phyloP scores from a whole-genome alignment of 179 eudicot genomes.

The Silene coronaria region DNA sequence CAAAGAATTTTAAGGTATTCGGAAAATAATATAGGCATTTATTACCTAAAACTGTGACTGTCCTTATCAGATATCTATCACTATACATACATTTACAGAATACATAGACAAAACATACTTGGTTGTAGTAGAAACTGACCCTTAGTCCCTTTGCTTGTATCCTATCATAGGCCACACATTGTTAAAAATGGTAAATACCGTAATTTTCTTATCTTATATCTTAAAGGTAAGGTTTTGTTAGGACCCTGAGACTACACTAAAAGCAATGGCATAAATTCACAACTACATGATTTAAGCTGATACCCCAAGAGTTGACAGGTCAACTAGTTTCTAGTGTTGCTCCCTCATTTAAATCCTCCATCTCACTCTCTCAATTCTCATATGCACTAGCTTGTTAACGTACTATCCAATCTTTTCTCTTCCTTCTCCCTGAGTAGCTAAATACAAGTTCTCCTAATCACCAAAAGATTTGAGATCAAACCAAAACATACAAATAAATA shows the following conservation, averaged over 20 bases:
- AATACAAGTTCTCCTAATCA: background rate
- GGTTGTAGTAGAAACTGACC: background rate
- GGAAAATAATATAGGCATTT: no score
- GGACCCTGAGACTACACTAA: constrained; percentile 14
- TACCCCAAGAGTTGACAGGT: constrained; percentile 23
- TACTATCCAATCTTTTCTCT: background rate
- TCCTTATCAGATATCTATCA: background rate
- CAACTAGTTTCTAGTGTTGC: constrained; percentile 16
- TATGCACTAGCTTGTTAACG: constrained; percentile 13
- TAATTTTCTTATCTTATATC: background rate
- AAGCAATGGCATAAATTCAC: constrained; percentile 11
- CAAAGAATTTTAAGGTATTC: background rate
- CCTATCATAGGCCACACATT: background rate
- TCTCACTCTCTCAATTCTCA: constrained; percentile 10
- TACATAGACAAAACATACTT: background rate
- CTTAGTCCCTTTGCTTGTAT: background rate
- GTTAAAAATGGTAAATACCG: background rate
- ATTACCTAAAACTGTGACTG: background rate
- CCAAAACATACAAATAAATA: constrained; percentile 18
- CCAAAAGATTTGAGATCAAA: background rate
- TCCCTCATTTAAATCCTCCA: constrained; percentile 27
- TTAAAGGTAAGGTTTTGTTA: constrained; percentile 11
- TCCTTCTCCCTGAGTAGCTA: background rate
- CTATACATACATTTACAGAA: background rate
- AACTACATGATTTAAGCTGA: background rate